Evolutionary conservation across 2,329 filamentous ascomycete species (phyloP).

Genomic region (Fusarium xyrophilum): DNA sequence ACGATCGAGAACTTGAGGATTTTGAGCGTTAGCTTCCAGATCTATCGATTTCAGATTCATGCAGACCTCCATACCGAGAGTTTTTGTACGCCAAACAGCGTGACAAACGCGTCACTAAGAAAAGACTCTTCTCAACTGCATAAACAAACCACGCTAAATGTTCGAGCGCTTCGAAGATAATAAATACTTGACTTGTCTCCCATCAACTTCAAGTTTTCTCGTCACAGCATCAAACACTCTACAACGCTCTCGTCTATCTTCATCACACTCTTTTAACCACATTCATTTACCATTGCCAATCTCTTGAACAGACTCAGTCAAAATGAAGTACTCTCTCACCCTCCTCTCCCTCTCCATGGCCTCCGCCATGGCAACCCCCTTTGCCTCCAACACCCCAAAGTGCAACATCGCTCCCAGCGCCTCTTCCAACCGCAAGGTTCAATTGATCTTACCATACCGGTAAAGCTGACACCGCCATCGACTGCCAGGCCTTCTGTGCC

Average conservation of each 20-base stretch:
- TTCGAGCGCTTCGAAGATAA: not conserved
- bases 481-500: slow-evolving; percentile 4
- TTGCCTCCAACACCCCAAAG: not conserved
- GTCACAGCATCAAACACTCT: not conserved
- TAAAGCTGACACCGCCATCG: not conserved
- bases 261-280: not conserved
- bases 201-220: not conserved
- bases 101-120: not conserved
- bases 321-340: slow-evolving; percentile 9
- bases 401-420: not conserved
- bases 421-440: not conserved
- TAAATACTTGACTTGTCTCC: not conserved
- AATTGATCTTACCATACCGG: not conserved
- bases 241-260: not conserved
- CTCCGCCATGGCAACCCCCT: not conserved
- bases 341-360: slow-evolving; percentile 4
- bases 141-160: fast-evolving
- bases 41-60: slow-evolving; percentile 10
- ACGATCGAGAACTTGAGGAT: not conserved
- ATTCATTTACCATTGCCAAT: not conserved
- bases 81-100: not conserved
- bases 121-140: not conserved
- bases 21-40: not conserved
- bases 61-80: not conserved
- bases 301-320: not conserved